These are phyloP conservation scores for Paracorniculantispora psalliotae DNA, from an alignment of 2,329 filamentous ascomycete genomes.

Conservation along the genomic window DNA sequence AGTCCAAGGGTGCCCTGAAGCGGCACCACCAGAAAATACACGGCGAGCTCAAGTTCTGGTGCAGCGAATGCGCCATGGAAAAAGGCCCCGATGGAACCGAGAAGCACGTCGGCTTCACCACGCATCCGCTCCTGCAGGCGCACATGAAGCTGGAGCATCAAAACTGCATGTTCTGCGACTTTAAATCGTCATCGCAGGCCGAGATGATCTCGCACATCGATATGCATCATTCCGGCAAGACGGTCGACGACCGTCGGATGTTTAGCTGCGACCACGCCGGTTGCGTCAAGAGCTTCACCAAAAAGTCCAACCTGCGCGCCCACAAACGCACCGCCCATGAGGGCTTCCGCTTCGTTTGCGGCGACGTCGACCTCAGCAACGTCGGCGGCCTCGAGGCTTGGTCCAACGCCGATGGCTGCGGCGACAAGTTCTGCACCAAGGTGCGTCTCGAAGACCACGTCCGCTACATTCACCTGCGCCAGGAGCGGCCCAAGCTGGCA, in stretches of 20 bases:
- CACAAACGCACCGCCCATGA: slow-evolving; percentile 76
- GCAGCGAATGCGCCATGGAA: slow-evolving; percentile 60
- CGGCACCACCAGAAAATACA: slow-evolving; percentile 69
- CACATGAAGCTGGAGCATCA: slow-evolving; percentile 73
- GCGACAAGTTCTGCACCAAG: slow-evolving; percentile 70
- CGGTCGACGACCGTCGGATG: slow-evolving; percentile 58
- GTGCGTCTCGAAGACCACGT: slow-evolving; percentile 78
- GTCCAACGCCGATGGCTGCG: slow-evolving; percentile 65
- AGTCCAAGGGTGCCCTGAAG: slow-evolving; percentile 65
- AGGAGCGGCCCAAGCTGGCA: slow-evolving; percentile 35
- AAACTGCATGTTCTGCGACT: slow-evolving; percentile 69
- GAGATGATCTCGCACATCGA: slow-evolving; percentile 75
- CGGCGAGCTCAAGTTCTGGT: slow-evolving; percentile 66
- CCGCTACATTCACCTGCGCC: slow-evolving; percentile 72
- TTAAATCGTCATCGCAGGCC: slow-evolving; percentile 59
- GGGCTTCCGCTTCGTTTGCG: slow-evolving; percentile 74
- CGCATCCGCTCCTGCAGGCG: slow-evolving; percentile 62
- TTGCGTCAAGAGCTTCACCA: slow-evolving; percentile 75
- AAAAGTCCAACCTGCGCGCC: slow-evolving; percentile 73
- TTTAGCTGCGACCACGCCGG: slow-evolving; percentile 61
- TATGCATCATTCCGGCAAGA: slow-evolving; percentile 62
- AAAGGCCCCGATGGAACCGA: slow-evolving; percentile 35
- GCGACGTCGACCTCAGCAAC: slow-evolving; percentile 55
- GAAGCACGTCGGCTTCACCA: slow-evolving; percentile 59
- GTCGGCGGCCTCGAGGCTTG: slow-evolving; percentile 59